Percentiles rank a stretch among this genome's conserved stretches.
Conservation (phyloP, 139 green algal species). For the Chlamydomonas incerta region DNA sequence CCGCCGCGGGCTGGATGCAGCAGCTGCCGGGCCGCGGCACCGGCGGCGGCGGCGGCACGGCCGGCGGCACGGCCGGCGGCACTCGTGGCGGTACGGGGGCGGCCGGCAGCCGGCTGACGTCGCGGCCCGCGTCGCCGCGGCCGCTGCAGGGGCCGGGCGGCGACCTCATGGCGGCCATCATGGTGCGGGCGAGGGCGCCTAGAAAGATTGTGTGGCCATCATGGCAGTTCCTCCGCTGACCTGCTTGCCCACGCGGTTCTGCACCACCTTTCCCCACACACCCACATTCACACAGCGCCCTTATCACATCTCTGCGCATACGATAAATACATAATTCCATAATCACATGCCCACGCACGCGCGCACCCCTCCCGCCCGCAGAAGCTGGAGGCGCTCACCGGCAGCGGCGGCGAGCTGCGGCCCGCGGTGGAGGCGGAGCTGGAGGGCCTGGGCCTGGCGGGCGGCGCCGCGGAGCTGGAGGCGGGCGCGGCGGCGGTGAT, state of each 20-base stretch:
- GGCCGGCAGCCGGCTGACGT: not conserved
- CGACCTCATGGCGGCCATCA: conserved; percentile 29
- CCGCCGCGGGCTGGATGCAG: not conserved
- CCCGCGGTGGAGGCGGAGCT: conserved; percentile 20
- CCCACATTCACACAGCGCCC: not conserved
- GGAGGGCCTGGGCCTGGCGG: not conserved
- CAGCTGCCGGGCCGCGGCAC: not conserved
- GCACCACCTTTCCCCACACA: no score
- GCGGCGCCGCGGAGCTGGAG: not conserved
- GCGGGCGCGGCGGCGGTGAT: not conserved
- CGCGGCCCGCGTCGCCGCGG: conserved; percentile 2
- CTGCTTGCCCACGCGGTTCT: no score
- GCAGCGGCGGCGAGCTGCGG: conserved; percentile 15
- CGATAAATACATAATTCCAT: no score
- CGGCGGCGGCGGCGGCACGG: no score
- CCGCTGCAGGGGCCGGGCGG: not conserved
- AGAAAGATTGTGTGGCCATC: not conserved
- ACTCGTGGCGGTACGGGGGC: not conserved
- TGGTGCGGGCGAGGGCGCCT: not conserved
- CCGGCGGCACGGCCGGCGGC: no score
- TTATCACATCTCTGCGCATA: not conserved
- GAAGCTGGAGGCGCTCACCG: conserved; percentile 16
- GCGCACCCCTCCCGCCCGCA: not conserved
- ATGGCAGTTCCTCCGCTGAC: no score
- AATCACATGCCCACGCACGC: no score